phyloP scores from a whole-genome alignment of 2,329 filamentous ascomycete species.

The Alternaria hordeiaustralica region DNA sequence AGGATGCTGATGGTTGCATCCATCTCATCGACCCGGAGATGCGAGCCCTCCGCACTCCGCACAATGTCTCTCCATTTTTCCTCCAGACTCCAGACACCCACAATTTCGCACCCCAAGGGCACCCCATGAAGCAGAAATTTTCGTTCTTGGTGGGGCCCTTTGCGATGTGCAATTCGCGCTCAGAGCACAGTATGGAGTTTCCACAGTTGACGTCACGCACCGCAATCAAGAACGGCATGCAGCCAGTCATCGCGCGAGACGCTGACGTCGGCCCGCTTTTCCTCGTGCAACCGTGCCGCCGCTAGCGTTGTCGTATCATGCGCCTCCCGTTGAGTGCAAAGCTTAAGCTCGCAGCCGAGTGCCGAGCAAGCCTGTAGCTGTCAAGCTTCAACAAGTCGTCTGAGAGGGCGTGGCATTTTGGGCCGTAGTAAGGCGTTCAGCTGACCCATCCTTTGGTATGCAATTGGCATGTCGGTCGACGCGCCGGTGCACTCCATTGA shows the following conservation, averaged over 20 bases:
- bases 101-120: slow-evolving; percentile 4
- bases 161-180: slow-evolving; percentile 6
- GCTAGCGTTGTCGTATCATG: slow-evolving; percentile 11
- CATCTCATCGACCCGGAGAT: not conserved
- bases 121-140: slow-evolving; percentile 12
- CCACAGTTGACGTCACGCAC: slow-evolving; percentile 24
- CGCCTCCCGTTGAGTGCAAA: slow-evolving; percentile 19
- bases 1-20: not conserved
- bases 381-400: slow-evolving; percentile 7
- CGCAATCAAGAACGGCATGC: slow-evolving; percentile 5
- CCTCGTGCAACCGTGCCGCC: slow-evolving; percentile 24
- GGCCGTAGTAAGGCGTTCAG: not conserved
- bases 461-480: not conserved
- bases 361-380: slow-evolving; percentile 5
- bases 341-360: slow-evolving; percentile 21
- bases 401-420: not conserved
- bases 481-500: not conserved
- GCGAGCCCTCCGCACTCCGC: slow-evolving; percentile 18
- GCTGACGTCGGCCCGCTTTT: slow-evolving; percentile 28
- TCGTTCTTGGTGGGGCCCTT: slow-evolving; percentile 5
- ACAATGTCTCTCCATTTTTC: slow-evolving; percentile 19
- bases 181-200: slow-evolving; percentile 4
- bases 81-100: slow-evolving; percentile 23
- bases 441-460: not conserved
- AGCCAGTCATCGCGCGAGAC: slow-evolving; percentile 15